Base-by-base conservation (phyloP, 306 rosid genomes). In the Rosa persica region DNA sequence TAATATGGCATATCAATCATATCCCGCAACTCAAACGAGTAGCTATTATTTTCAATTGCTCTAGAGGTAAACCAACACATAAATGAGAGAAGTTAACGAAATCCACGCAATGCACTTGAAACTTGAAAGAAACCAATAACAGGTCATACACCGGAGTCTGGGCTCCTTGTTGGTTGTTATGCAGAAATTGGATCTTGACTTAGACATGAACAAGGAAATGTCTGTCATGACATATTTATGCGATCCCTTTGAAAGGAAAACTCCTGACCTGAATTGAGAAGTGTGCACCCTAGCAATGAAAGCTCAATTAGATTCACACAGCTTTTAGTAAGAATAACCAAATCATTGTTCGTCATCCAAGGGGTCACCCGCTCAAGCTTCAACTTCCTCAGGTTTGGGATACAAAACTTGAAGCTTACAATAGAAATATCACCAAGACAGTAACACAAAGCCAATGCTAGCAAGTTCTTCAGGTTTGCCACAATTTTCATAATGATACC, bases 361-460 rank as follows among this genome's bases (percentile, higher is more conserved):
- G 93, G 94, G 82, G 90, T 81, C 70, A 89, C 94, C 74, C 96
- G 87, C 84, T 89, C 81, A 83, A 93, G 94, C 86, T 83, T 86
- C 85, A 93, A 74, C 81, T 81, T 89, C 67, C 85, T 86, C 75
- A 93, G 82, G 84, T 81, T 86, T 82, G 80, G 89, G 85, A 84
- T 83, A 78, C 82, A 78, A 64, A 85, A 81, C 73, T 84, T 69
- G 83, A 90, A 90, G 83, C 91, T 86, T 77, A 81, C 81, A 64
- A 89, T 81, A 67, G 96, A 86, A 80, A 93, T 81, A 84, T 93
- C 94, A 74, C 98, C 96, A 80, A 89, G 81, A 85, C 94, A 93
- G 84, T 90, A 86, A 85, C 90, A 89, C 68, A 93, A 83, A 75
- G 93, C 90, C 82, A 93, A 79, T 57, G 52, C 93, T 74, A 54